Evolutionary conservation across 371 early-diverging fungal species (phyloP), one percentile per base, ranked within the genome.

Genomic region (Mucor circinelloides): DNA sequence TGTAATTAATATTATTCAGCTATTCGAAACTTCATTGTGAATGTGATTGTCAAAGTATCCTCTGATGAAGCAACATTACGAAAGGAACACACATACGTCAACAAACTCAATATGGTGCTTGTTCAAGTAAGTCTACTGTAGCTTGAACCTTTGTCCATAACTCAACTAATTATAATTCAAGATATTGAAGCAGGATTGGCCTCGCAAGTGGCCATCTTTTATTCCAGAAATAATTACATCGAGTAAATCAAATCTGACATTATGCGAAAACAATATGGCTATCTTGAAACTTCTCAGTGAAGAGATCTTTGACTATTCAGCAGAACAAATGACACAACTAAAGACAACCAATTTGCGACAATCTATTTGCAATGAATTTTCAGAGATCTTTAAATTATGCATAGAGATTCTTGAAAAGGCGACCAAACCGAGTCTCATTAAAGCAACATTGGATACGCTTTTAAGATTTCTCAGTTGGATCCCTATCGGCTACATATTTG

Each of bases 171-270:
- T 5, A 3, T 13, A 6, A 3, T 40, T 15, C 5, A 4, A 97
- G 94, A 96, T 99, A 52, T 82, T 99, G 64, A 99, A 99, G 82
- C 98, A 99, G 80, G 99, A 99, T 73, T 99, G 99, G 99, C 99
- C 99, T n/a, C 93, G 94, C 64, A 95, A 98, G 70, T 99, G 99
- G 99, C 99, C 99, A 3, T 89, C 89, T n/a, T 99, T 99, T 78
- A 98, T 99, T 64, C 93, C 96, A 17, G 99, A 99, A 76, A 93
- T 99, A 66, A 95, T 99, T n/a, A 80, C 79, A n/a, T 94, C 97
- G 4, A 95, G 97, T 76, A 90, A 94, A 73, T 90, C 93, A 6
- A 96, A 93, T 69, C 85, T 99, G 21, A 84, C 94, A 1, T 84
- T 99, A n/a, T 99, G 99, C 77, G 97, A 96, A 74, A 99, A 99